These are phyloP conservation scores for Diplodia seriata DNA, from an alignment of 2,329 filamentous ascomycete species.

Conservation along the genomic window DNA sequence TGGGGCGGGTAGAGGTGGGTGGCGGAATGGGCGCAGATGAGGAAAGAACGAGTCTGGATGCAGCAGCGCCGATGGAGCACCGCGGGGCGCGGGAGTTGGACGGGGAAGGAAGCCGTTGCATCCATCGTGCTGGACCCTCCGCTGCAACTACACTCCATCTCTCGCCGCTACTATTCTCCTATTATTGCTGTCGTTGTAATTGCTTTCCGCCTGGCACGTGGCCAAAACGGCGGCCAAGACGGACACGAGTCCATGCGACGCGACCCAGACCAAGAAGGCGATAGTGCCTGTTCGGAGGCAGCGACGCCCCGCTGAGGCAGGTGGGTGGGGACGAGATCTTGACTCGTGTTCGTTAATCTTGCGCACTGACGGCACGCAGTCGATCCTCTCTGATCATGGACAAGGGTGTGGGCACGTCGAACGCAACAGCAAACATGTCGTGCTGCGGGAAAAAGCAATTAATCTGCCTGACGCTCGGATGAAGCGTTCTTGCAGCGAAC, in stretches of 20 bases:
- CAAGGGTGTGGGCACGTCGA: slow-evolving; percentile 2
- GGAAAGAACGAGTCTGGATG: too few relatives aligned
- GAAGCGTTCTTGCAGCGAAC: too few relatives aligned
- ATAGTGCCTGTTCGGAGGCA: neutral
- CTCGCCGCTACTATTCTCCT: neutral
- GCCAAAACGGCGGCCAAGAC: neutral
- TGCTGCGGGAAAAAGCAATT: slow-evolving; percentile 2
- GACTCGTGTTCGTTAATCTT: slow-evolving; percentile 10
- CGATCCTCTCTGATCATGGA: slow-evolving; percentile 25
- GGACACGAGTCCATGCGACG: neutral
- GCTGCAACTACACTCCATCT: neutral
- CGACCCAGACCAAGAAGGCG: neutral
- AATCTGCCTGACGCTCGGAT: neutral
- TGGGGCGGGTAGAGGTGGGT: too few relatives aligned
- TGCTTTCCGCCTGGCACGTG: neutral
- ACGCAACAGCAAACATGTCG: neutral
- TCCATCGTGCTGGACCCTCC: slow-evolving; percentile 5
- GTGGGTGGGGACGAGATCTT: neutral
- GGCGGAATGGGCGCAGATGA: neutral
- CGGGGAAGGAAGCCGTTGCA: slow-evolving; percentile 7
- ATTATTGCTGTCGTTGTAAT: neutral
- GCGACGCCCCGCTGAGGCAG: too few relatives aligned
- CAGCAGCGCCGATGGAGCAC: slow-evolving; percentile 3
- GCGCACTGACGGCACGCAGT: slow-evolving; percentile 10
- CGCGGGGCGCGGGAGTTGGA: neutral